Conservation (phyloP, 192 early-diverging fungal species). For the Linnemannia exigua region DNA sequence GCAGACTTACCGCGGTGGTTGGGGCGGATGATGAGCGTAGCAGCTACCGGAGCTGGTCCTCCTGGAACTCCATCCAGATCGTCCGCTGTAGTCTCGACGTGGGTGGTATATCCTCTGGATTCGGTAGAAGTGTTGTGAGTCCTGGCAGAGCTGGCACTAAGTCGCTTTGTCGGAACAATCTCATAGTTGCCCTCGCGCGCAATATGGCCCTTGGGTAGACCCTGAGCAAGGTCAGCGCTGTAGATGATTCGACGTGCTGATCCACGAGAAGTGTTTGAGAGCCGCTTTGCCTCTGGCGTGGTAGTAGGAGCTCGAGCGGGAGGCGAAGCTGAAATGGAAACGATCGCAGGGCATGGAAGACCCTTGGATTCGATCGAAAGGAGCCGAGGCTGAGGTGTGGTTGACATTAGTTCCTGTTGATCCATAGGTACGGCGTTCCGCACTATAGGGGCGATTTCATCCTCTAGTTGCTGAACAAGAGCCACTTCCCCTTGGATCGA, state of each 20-base stretch:
- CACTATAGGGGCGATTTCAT: not conserved
- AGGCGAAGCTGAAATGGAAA: not conserved
- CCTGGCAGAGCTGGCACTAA: not conserved
- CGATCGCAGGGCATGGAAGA: not conserved
- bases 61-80: not conserved
- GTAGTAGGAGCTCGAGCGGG: not conserved
- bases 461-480: not conserved
- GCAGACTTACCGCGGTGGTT: not conserved
- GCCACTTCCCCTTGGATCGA: not conserved
- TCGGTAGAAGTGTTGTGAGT: not conserved
- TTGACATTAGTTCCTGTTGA: not conserved
- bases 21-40: not conserved
- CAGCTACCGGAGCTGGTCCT: not conserved
- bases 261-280: slow-evolving; percentile 11
- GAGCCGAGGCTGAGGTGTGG: not conserved
- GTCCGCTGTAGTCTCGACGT: not conserved
- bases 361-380: not conserved
- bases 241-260: slow-evolving; percentile 29
- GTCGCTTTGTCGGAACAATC: not conserved
- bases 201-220: not conserved
- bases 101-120: not conserved
- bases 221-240: slow-evolving; percentile 5
- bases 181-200: slow-evolving; percentile 8
- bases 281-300: not conserved
- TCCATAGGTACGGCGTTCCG: not conserved